A percentile compares a stretch with the other conserved stretches of the same genome.
Conservation (phyloP, 768 basidiomycete species). For the Suillus variegatus region DNA sequence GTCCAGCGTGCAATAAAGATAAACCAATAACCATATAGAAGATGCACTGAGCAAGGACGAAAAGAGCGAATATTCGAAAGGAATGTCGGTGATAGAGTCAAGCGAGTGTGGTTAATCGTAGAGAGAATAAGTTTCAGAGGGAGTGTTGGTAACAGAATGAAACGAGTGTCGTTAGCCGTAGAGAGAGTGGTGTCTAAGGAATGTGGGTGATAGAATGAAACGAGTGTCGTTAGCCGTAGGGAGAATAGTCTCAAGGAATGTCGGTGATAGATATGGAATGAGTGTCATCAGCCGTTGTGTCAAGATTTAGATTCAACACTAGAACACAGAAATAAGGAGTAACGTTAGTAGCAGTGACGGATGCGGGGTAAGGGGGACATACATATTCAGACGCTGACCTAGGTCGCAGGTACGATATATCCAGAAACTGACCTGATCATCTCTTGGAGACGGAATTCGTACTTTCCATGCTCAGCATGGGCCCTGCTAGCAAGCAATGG, state of each 20-base stretch:
- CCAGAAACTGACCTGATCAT: not conserved
- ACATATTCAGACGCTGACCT: not conserved
- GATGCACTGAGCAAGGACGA: not conserved
- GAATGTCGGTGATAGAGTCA: no score
- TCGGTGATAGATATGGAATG: not conserved
- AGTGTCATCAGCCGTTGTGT: not conserved
- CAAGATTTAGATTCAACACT: not conserved
- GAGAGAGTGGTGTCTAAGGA: no score
- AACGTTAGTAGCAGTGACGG: not conserved
- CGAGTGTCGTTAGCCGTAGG: no score
- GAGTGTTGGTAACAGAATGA: not conserved
- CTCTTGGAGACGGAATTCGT: accelerated
- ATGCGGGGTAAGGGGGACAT: not conserved
- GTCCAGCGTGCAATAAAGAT: no score
- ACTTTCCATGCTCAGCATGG: not conserved
- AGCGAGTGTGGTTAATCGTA: no score
- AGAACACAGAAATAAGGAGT: not conserved
- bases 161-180: not conserved
- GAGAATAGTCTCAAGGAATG: no score
- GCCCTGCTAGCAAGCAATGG: not conserved
- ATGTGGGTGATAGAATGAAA: not conserved
- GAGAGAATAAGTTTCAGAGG: no score
- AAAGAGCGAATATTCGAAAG: not conserved
- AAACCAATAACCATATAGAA: not conserved
- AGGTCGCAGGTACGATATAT: not conserved